Evolutionary conservation across 2,329 filamentous ascomycete species (phyloP).

Genomic region (Apiospora pterosperma): DNA sequence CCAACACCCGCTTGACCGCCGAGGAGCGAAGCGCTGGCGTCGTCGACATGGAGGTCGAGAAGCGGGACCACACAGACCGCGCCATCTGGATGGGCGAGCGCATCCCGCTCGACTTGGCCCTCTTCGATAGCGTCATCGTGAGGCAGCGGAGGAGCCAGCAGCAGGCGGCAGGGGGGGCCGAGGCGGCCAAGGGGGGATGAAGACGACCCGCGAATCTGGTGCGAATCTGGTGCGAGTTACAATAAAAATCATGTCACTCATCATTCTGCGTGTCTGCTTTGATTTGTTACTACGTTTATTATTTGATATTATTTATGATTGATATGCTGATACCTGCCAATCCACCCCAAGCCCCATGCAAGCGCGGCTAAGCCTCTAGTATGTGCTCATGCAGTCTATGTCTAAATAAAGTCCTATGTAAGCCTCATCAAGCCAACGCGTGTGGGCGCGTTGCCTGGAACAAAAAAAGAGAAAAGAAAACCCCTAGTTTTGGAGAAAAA

Average conservation of each 20-base stretch:
- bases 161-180: background rate
- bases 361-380: background rate
- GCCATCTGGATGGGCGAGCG: constrained; percentile 74
- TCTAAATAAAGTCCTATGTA: background rate
- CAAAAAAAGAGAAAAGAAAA: background rate
- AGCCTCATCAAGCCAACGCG: background rate
- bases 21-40: constrained; percentile 18
- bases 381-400: background rate
- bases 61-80: constrained; percentile 61
- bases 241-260: too few species aligned
- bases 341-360: background rate
- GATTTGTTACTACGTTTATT: background rate
- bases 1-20: constrained; percentile 58
- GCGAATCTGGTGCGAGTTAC: background rate
- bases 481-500: background rate
- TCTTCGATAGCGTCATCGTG: background rate
- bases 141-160: background rate
- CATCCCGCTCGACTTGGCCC: constrained; percentile 54
- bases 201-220: background rate
- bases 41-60: constrained; percentile 19
- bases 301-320: background rate
- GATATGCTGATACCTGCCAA: background rate
- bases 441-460: background rate
- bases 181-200: background rate
- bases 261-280: too few species aligned